Percentiles rank a stretch among this genome's conserved stretches.
These are phyloP conservation scores for Metrosideros polymorpha DNA, from an alignment of 441 rosid species.

Conservation along the genomic window DNA sequence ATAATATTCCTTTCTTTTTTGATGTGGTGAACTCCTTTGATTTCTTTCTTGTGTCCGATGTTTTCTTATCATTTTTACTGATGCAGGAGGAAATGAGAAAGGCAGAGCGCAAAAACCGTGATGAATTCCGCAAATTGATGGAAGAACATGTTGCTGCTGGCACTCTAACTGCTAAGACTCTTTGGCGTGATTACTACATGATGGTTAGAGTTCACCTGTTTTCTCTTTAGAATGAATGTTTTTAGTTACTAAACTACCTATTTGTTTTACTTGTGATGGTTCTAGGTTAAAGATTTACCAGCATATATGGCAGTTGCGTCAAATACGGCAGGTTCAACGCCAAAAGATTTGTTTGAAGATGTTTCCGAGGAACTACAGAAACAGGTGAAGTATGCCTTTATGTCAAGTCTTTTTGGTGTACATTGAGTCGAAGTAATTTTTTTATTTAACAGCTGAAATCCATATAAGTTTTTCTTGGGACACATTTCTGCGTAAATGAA, in stretches of 20 bases:
- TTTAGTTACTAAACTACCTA: conserved; percentile 7
- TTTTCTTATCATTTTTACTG: conserved; percentile 6
- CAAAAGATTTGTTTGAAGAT: conserved; percentile 68
- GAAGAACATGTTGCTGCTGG: conserved; percentile 52
- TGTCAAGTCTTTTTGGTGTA: neutral
- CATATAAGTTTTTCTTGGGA: neutral
- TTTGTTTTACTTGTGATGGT: neutral
- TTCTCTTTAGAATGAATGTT: neutral
- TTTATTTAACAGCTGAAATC: neutral
- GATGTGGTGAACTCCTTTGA: neutral
- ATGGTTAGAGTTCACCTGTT: conserved; percentile 27
- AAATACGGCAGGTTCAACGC: conserved; percentile 57
- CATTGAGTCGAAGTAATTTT: neutral
- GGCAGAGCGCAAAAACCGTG: conserved; percentile 65
- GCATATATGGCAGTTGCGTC: conserved; percentile 47
- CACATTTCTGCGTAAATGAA: neutral
- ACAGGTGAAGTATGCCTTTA: conserved; percentile 23
- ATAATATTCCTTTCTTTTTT: neutral
- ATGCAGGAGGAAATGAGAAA: conserved; percentile 59
- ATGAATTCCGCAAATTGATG: conserved; percentile 63
- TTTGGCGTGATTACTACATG: conserved; percentile 59
- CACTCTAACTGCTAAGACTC: conserved; percentile 46
- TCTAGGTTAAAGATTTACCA: conserved; percentile 55
- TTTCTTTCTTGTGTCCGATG: neutral
- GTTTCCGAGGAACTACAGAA: conserved; percentile 52